Evolutionary conservation across 2,329 filamentous ascomycete genomes (phyloP).

Genomic region (Hirsutella thompsonii): DNA sequence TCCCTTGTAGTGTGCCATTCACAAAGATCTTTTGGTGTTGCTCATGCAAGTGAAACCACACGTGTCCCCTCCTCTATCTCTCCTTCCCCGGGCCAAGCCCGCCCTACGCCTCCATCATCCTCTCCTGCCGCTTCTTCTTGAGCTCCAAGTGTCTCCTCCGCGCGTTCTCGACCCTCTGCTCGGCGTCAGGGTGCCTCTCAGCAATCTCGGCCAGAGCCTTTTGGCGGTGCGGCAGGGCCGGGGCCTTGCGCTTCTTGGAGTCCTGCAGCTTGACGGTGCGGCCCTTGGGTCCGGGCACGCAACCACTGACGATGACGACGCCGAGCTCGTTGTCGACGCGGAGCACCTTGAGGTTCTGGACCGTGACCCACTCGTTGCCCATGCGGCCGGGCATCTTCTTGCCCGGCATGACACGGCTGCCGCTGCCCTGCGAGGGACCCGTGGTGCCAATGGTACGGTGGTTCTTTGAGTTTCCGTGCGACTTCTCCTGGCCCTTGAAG

Average conservation of each 20-base stretch:
- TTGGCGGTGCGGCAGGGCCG: conserved; percentile 33
- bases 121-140: conserved; percentile 32
- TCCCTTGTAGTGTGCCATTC: background rate
- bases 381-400: conserved; percentile 98
- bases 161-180: conserved; percentile 32
- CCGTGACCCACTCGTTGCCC: conserved; percentile 78
- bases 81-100: too few relatives aligned
- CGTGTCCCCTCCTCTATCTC: too few relatives aligned
- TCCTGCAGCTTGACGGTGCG: conserved; percentile 78
- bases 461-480: conserved; percentile 89
- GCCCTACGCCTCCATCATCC: conserved; percentile 6
- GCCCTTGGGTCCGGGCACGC: conserved; percentile 79
- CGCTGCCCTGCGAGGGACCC: conserved; percentile 81
- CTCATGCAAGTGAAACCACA: background rate
- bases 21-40: background rate
- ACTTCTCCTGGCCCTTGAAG: conserved; percentile 77
- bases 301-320: conserved; percentile 76
- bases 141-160: conserved; percentile 38
- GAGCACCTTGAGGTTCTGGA: conserved; percentile 83
- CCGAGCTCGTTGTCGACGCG: conserved; percentile 80
- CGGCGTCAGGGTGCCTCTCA: conserved; percentile 33
- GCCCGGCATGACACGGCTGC: conserved; percentile 82
- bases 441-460: conserved; percentile 86
- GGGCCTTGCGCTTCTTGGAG: conserved; percentile 67
- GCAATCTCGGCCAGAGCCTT: conserved; percentile 28